These are phyloP conservation scores for Arbutus unedo DNA, from an alignment of 148 eudicot species.

Conservation along the genomic window DNA sequence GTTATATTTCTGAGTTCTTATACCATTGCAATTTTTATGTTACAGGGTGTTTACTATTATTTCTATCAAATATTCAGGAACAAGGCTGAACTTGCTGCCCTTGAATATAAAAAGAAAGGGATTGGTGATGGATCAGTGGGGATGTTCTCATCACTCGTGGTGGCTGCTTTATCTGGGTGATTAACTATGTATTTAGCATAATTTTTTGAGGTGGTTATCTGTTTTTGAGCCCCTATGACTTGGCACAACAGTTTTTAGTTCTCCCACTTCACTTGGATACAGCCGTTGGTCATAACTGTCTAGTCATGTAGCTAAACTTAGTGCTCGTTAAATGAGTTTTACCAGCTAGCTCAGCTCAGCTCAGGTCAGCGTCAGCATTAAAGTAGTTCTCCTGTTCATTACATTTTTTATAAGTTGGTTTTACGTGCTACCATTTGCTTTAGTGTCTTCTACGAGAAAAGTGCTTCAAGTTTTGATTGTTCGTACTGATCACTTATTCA, in stretches of 20 bases:
- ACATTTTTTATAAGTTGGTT: background rate
- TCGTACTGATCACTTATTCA: background rate
- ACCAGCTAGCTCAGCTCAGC: background rate
- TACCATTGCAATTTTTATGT: constrained; percentile 40
- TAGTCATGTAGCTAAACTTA: background rate
- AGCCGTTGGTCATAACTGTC: background rate
- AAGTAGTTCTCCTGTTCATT: background rate
- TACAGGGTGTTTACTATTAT: constrained; percentile 99
- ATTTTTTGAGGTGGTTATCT: constrained; percentile 7
- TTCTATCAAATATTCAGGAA: constrained; percentile 99
- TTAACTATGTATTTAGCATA: constrained; percentile 14
- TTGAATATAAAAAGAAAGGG: constrained; percentile 68
- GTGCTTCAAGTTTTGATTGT: background rate
- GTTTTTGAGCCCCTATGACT: background rate
- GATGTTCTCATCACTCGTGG: constrained; percentile 84
- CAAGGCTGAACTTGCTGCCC: constrained; percentile 79
- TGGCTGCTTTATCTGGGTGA: constrained; percentile 97
- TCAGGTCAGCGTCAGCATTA: background rate
- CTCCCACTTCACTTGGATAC: background rate
- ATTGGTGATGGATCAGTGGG: constrained; percentile 97
- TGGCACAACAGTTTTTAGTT: background rate
- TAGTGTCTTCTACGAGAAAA: background rate
- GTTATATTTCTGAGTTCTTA: constrained; percentile 37
- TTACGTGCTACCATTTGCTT: background rate
- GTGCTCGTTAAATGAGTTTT: background rate